phyloP scores from a whole-genome alignment of 805 yeast species.

The Candida namnaoensis region DNA sequence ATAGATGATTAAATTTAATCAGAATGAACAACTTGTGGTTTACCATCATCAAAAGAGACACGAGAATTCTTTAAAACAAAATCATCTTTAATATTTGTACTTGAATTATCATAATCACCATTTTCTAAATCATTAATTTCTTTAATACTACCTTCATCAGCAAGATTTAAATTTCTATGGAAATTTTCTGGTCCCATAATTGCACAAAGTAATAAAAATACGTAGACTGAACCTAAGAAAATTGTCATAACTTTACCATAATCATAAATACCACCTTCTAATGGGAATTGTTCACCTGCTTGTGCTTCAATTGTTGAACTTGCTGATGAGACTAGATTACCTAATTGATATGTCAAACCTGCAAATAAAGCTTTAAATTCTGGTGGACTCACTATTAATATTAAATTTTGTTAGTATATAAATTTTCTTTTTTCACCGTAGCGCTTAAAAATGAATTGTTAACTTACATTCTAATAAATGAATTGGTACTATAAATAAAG shows the following conservation, averaged over 20 bases:
- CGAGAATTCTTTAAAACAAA: too few species aligned
- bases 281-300: slow-evolving; percentile 9
- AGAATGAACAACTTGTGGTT: too few species aligned
- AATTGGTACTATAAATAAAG: slow-evolving; percentile 37
- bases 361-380: slow-evolving; percentile 52
- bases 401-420: too few species aligned
- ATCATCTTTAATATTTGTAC: too few species aligned
- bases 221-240: slow-evolving; percentile 59
- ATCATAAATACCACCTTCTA: slow-evolving; percentile 29
- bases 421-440: too few species aligned
- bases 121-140: not conserved
- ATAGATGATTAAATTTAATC: too few species aligned
- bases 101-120: not conserved
- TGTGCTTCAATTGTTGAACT: slow-evolving; percentile 61
- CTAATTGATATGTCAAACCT: slow-evolving; percentile 59
- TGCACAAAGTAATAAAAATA: slow-evolving; percentile 35
- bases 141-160: slow-evolving; percentile 5
- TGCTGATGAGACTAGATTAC: slow-evolving; percentile 60
- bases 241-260: slow-evolving; percentile 69
- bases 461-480: slow-evolving; percentile 42
- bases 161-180: slow-evolving; percentile 25
- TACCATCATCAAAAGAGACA: too few species aligned
- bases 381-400: slow-evolving; percentile 40
- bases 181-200: slow-evolving; percentile 52
- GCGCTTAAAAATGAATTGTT: too few species aligned